Evolutionary conservation across 352 stramenopile species (phyloP).

Genomic region (Aphanomyces euteiches): DNA sequence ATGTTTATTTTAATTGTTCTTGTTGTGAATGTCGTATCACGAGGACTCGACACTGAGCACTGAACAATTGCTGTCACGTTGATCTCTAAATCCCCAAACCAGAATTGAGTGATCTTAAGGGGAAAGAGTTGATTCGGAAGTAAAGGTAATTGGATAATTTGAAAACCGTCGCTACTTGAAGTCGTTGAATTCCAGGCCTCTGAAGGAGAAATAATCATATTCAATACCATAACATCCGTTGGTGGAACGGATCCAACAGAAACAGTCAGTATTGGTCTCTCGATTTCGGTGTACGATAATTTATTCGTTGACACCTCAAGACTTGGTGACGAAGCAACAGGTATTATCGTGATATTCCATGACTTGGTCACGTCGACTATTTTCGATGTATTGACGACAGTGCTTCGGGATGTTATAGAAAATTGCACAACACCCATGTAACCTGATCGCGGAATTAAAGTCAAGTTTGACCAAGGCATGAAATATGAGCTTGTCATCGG

Average conservation of each 20-base stretch:
- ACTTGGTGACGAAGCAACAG: neutral
- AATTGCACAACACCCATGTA: neutral
- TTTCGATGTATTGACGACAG: neutral
- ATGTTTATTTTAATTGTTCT: neutral
- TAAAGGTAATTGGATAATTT: neutral
- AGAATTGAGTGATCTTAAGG: neutral
- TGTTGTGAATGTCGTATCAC: neutral
- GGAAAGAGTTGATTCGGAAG: neutral
- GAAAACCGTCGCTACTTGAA: no score
- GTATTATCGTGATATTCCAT: constrained; percentile 16
- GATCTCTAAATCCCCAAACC: constrained; percentile 15
- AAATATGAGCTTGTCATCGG: neutral
- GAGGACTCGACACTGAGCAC: neutral
- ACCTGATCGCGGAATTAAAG: neutral
- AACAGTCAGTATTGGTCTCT: neutral
- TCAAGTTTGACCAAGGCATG: constrained; percentile 2
- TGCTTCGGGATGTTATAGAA: neutral
- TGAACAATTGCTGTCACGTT: constrained; percentile 2
- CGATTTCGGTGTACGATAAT: neutral
- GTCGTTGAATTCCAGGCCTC: neutral
- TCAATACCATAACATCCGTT: neutral
- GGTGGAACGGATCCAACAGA: neutral
- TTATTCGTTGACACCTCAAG: neutral
- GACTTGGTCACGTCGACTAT: neutral
- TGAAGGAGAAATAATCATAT: neutral